These are phyloP conservation scores for Lipomyces japonicus DNA, from an alignment of 805 yeast species.

Conservation along the genomic window DNA sequence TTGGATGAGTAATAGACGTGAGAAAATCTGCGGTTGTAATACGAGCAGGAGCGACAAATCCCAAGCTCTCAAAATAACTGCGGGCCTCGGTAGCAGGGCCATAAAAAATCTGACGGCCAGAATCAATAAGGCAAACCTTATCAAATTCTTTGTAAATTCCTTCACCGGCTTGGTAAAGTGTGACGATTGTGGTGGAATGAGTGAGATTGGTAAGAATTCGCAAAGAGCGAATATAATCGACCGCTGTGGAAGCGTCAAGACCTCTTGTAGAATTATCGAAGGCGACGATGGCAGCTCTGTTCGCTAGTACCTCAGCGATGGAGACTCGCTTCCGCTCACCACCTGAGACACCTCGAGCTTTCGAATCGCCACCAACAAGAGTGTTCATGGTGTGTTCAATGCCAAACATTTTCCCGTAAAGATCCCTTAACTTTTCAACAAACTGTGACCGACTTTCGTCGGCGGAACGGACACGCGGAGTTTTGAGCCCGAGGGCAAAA, in stretches of 20 bases:
- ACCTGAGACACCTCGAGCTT: conserved; percentile 66
- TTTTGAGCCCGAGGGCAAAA: conserved; percentile 62
- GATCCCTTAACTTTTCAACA: conserved; percentile 54
- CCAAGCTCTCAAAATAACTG: conserved; percentile 48
- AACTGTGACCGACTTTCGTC: conserved; percentile 47
- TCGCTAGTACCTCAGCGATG: conserved; percentile 50
- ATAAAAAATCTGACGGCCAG: conserved; percentile 58
- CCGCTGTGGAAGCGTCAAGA: conserved; percentile 65
- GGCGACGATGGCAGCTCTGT: conserved; percentile 51
- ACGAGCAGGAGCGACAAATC: conserved; percentile 52
- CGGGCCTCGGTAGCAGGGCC: conserved; percentile 52
- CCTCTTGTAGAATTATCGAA: conserved; percentile 73
- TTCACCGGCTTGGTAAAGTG: conserved; percentile 67
- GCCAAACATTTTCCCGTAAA: conserved; percentile 52
- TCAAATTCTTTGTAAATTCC: conserved; percentile 60
- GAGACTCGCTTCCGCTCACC: conserved; percentile 72
- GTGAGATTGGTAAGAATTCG: conserved; percentile 56
- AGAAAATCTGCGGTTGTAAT: conserved; percentile 60
- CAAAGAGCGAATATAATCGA: conserved; percentile 59
- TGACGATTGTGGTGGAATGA: conserved; percentile 56
- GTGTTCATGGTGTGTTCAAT: conserved; percentile 53
- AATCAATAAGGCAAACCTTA: conserved; percentile 56
- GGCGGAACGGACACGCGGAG: conserved; percentile 57
- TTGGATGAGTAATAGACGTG: conserved; percentile 52
- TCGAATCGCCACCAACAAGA: conserved; percentile 58